These are phyloP conservation scores for Lecanoromycetidae sp. DNA, from an alignment of 2,329 filamentous ascomycete genomes.

Conservation along the genomic window DNA sequence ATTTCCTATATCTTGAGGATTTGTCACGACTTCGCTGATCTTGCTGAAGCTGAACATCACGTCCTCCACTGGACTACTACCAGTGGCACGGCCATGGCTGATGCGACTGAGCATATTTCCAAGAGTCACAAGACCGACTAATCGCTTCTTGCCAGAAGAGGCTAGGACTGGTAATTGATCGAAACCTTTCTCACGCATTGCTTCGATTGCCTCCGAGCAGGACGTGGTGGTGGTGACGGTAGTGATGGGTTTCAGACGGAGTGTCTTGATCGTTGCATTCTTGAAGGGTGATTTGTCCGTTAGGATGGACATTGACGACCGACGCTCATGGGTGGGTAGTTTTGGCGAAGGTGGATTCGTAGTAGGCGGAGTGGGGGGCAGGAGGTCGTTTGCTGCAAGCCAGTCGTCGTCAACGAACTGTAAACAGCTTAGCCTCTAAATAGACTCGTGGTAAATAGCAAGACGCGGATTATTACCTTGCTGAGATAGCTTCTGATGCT, in stretches of 20 bases:
- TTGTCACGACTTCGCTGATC: slow-evolving; percentile 80
- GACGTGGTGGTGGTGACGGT: slow-evolving; percentile 59
- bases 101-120: slow-evolving; percentile 90
- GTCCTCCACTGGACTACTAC: slow-evolving; percentile 60
- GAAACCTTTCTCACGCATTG: slow-evolving; percentile 96
- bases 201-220: slow-evolving; percentile 84
- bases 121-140: slow-evolving; percentile 86
- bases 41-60: slow-evolving; percentile 96
- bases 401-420: slow-evolving; percentile 95
- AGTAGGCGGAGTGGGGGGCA: slow-evolving; percentile 48
- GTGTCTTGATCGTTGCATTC: slow-evolving; percentile 64
- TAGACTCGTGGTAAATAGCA: neutral
- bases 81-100: slow-evolving; percentile 65
- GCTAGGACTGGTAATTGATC: slow-evolving; percentile 89
- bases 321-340: slow-evolving; percentile 26
- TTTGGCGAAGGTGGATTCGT: slow-evolving; percentile 26
- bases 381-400: slow-evolving; percentile 89
- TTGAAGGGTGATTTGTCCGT: slow-evolving; percentile 55
- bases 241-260: slow-evolving; percentile 87
- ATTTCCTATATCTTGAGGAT: slow-evolving; percentile 53
- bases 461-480: slow-evolving; percentile 44
- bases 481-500: slow-evolving; percentile 94
- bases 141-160: slow-evolving; percentile 40
- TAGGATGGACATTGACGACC: slow-evolving; percentile 22
- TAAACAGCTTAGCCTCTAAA: neutral